These are phyloP conservation scores for Metschnikowia continentalis DNA, from an alignment of 805 yeast species.

Conservation along the genomic window DNA sequence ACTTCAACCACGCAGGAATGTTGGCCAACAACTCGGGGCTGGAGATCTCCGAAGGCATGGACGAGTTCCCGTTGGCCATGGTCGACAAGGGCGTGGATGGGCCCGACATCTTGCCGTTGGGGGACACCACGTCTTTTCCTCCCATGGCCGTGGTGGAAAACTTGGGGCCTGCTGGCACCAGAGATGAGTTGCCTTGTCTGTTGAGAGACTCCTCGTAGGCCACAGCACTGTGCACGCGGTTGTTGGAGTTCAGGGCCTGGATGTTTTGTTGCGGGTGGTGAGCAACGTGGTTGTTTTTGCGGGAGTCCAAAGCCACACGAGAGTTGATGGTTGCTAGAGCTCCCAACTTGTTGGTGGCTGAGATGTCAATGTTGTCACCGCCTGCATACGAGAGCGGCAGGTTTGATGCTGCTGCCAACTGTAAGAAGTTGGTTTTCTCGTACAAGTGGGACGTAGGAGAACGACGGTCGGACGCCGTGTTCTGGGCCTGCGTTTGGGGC, in stretches of 20 bases:
- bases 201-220: conserved; percentile 34
- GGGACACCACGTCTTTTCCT: conserved; percentile 4
- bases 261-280: conserved; percentile 2
- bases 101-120: conserved; percentile 9
- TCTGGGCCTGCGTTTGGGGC: not conserved
- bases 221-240: conserved; percentile 6
- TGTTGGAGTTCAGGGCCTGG: conserved; percentile 1
- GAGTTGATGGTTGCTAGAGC: conserved; percentile 64
- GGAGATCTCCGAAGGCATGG: conserved; percentile 42
- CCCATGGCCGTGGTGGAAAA: conserved; percentile 12
- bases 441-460: conserved; percentile 40
- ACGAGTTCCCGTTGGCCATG: conserved; percentile 14
- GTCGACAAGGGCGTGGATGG: conserved; percentile 10
- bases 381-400: conserved; percentile 12
- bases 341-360: conserved; percentile 54
- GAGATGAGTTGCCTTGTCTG: conserved; percentile 32
- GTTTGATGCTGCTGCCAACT: conserved; percentile 26
- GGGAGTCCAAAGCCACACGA: conserved; percentile 45
- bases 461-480: conserved; percentile 25
- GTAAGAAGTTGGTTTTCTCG: conserved; percentile 43
- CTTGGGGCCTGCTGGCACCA: conserved; percentile 30
- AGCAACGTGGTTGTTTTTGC: conserved; percentile 20
- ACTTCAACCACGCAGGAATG: conserved; percentile 89
- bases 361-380: conserved; percentile 24
- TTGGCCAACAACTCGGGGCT: conserved; percentile 55